Evolutionary conservation across 441 rosid genomes (phyloP).

Genomic region (Pelargonium myrrhifolium): DNA sequence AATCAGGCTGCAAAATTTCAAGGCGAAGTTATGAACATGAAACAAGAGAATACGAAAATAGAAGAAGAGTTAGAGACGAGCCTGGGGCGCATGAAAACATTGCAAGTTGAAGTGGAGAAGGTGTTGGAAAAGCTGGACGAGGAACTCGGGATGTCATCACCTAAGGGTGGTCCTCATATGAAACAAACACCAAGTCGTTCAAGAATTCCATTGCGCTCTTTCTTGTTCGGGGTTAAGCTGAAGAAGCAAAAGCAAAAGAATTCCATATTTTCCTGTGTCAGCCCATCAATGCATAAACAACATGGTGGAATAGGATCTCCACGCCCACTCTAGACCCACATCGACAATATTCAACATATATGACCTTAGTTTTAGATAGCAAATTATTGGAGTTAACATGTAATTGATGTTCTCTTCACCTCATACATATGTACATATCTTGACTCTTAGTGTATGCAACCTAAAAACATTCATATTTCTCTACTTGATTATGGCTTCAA

Average conservation of each 20-base stretch:
- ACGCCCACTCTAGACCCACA: background rate
- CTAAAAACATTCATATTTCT: too few species aligned
- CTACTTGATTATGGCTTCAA: too few species aligned
- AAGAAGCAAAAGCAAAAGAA: conserved; percentile 42
- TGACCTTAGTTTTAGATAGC: background rate
- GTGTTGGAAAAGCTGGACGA: conserved; percentile 41
- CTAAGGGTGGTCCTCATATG: conserved; percentile 18
- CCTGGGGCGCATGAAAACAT: conserved; percentile 34
- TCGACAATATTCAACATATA: background rate
- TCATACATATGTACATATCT: too few species aligned
- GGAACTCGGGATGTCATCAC: conserved; percentile 38
- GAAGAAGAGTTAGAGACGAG: conserved; percentile 46
- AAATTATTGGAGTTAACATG: too few species aligned
- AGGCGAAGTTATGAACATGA: conserved; percentile 86
- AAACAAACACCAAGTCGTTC: conserved; percentile 30
- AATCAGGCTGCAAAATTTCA: conserved; percentile 75
- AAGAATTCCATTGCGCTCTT: conserved; percentile 63
- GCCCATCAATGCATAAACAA: conserved; percentile 41
- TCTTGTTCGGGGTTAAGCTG: conserved; percentile 76
- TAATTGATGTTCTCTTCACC: too few species aligned
- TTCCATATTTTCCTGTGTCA: conserved; percentile 55
- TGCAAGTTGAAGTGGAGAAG: conserved; percentile 48
- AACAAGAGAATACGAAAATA: conserved; percentile 71
- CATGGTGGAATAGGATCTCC: background rate
- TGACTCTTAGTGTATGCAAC: too few species aligned